phyloP scores from a whole-genome alignment of 371 early-diverging fungal species.

The Catenaria anguillulae region DNA sequence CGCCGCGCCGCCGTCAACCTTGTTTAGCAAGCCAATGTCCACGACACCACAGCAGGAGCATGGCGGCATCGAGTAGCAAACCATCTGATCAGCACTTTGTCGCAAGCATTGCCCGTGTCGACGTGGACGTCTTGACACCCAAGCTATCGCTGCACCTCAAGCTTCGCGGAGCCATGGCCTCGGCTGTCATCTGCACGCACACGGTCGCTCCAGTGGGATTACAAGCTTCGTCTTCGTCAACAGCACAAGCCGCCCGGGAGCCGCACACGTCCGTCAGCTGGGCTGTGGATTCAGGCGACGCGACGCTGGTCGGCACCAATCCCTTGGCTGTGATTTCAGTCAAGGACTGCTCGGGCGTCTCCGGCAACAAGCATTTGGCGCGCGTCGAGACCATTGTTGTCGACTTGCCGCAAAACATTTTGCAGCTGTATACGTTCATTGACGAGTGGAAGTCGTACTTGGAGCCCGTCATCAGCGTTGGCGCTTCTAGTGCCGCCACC shows the following conservation, averaged over 20 bases:
- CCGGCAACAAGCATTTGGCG: constrained; percentile 17
- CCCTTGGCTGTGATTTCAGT: neutral
- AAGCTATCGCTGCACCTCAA: neutral
- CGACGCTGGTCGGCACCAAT: neutral
- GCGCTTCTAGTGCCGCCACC: neutral
- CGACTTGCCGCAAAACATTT: constrained; percentile 49
- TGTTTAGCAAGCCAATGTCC: too few species aligned
- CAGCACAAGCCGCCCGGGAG: neutral
- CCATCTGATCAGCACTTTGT: too few species aligned
- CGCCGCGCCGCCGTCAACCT: too few species aligned
- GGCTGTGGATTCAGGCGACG: neutral
- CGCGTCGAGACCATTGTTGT: constrained; percentile 39
- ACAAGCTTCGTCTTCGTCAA: neutral
- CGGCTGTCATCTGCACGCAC: neutral
- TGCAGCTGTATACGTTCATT: constrained; percentile 60
- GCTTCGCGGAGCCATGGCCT: neutral
- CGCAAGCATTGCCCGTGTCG: too few species aligned
- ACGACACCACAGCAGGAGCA: too few species aligned
- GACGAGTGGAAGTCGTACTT: constrained; percentile 59
- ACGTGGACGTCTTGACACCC: neutral
- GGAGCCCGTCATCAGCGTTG: constrained; percentile 33
- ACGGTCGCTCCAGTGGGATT: too few species aligned
- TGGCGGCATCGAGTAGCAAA: too few species aligned
- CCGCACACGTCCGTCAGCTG: neutral
- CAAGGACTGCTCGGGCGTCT: neutral